Evolutionary conservation across 2,329 filamentous ascomycete genomes (phyloP), one percentile per base, ranked within the genome.

Genomic region (Orbilia ellipsospora): DNA sequence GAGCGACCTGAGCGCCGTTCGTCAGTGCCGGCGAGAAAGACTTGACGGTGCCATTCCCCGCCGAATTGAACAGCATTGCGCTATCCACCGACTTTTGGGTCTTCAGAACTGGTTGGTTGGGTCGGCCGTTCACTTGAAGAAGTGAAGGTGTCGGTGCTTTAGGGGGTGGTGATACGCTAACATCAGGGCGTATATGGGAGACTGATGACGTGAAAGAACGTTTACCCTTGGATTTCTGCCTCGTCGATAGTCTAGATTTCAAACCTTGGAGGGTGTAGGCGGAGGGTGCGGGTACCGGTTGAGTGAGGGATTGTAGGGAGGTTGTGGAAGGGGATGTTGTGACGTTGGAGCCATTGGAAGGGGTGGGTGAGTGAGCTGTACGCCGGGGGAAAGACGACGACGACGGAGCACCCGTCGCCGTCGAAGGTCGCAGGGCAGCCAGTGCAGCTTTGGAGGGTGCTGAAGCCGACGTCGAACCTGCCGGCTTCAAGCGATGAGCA

Each of bases 401-500:
- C 51, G 72, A 75, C 57, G 73, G 55, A 56, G 64, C 61, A 42
- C 73, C 73, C 65, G 66, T 70, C 65, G 73, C 73, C 52, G 73
- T 76, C 48, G 73, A 76, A 65, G 73, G 73, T 56, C 73, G 44
- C 44, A 70, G 26, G 23, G 63, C 45, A 6, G 73, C 73, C 64
- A 76, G 73, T 55, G 65, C 54, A 54, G 66, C 64, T 74, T 74
- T 74, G 2, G 70, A 63, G 50, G 70, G 70, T 36, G 63, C 57
- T 63, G 70, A 74, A 13, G 70, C 70, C 70, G 70, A 74, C 63
- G 70, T 74, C 70, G 70, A 68, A 74, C 70, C 70, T 74, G 70
- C 70, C 63, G 70, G 70, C 63, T 74, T 74, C 70, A 74, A 59
- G 57, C 70, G 70, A 74, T 74, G 70, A 59, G 63, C 70, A 74